Base-by-base conservation (phyloP, 2,329 filamentous ascomycete species). In the Sclerotinia nivalis region DNA sequence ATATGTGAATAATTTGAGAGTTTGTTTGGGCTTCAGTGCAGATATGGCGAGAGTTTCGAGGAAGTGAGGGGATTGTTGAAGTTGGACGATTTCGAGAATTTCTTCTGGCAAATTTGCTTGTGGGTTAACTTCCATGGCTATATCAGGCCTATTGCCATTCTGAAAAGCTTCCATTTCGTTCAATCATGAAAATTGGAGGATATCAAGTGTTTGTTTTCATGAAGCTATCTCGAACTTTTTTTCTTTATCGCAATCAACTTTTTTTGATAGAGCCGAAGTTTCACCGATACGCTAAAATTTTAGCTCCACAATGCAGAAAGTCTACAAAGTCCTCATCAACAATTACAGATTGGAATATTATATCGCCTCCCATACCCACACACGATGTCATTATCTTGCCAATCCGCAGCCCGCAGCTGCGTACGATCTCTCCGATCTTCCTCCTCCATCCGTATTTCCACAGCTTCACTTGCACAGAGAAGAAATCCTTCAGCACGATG, bases 1-100 rank as follows among this genome's bases (percentile, higher is more conserved):
- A 77, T 91, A 86, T 73, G 87, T 83, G 77, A 96, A 93, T 77
- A 97, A 83, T 69, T 84, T 83, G 77, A 93, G 88, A 76, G 93
- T 95, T 79, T 88, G 86, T 81, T 84, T 83, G 75, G 91, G 85
- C 76, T 88, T 84, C 77, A 97, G 86, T 70, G 92, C 88, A 71
- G 89, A 87, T 75, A 85, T 83, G 75, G 92, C 87, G 76, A 96
- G 83, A 75, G 87, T 87, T 79, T 93, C 87, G 54, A 96, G 86
- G 80, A 93, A 89, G 77, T 86, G 85, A 74, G 86, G 84, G 77
- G 89, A 86, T 71, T 85, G 84, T 77, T 88, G 84, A 77, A 87
- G 82, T 78, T 85, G 86, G 79, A 96, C 87, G 74, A 90, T 83
- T 76, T 87, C 84, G 73, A 90, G 82, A 78, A 96, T 83, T 82